Conservation (phyloP, 2,329 filamentous ascomycete genomes). For the Parasarocladium wereldwijsianum region DNA sequence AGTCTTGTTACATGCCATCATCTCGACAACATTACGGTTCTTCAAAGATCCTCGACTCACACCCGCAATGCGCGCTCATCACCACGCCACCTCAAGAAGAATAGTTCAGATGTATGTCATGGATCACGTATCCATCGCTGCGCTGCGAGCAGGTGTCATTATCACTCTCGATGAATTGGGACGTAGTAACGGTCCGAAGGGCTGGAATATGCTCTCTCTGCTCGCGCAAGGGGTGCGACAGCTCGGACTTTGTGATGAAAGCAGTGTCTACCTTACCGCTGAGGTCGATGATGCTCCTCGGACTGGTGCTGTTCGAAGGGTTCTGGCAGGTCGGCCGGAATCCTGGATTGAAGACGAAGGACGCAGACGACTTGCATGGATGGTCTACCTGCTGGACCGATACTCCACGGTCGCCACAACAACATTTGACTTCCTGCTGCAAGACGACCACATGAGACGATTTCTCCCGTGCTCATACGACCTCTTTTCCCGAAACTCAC, state of each 20-base stretch:
- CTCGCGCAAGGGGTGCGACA: conserved; percentile 23
- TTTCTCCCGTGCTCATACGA: conserved; percentile 28
- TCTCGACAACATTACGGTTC: conserved; percentile 26
- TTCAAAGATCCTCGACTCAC: conserved; percentile 23
- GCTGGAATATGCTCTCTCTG: conserved; percentile 25
- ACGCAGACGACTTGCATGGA: conserved; percentile 25
- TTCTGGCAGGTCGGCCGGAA: conserved; percentile 19
- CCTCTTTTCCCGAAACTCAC: conserved; percentile 26
- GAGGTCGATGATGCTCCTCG: conserved; percentile 17
- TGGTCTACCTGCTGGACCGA: conserved; percentile 28
- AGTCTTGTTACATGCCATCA: conserved; percentile 27
- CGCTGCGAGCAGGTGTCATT: conserved; percentile 24
- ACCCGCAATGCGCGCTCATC: conserved; percentile 20
- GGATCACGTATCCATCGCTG: conserved; percentile 24
- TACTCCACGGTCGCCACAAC: conserved; percentile 27
- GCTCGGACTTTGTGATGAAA: conserved; percentile 24
- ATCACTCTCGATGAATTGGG: conserved; percentile 26
- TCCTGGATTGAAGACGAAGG: conserved; percentile 31
- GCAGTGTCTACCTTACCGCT: conserved; percentile 19
- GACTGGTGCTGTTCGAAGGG: conserved; percentile 19
- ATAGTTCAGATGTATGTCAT: conserved; percentile 26
- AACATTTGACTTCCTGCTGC: conserved; percentile 25
- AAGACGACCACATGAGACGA: conserved; percentile 22
- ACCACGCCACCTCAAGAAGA: conserved; percentile 22
- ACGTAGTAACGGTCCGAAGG: conserved; percentile 25